Base-by-base conservation (phyloP, 2,329 filamentous ascomycete genomes). In the Exserohilum turcica region DNA sequence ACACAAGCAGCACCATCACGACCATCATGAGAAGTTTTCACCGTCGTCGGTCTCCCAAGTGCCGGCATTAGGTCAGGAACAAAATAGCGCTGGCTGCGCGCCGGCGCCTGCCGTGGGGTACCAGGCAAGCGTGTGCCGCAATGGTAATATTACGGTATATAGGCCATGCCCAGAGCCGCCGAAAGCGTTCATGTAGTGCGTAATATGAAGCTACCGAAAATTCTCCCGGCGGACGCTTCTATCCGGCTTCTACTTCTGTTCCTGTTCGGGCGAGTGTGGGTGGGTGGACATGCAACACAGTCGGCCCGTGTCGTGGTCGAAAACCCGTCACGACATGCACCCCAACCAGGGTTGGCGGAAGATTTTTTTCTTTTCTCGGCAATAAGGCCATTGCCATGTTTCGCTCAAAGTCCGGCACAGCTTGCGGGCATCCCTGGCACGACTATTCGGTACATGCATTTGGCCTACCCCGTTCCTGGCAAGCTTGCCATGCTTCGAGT, bases 401-500 rank as follows among this genome's bases (percentile, higher is more conserved):
- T 35, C 13, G 31, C 31, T 12, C 42, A 7, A 42, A 42, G 38
- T 31, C 38, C 31, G 31, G 32, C n/a, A 16, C 38, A 6, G 9
- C 8, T 10, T 29, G 39, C 16, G 39, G 12, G 7, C 42, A 43
- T 35, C 18, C 42, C 29, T 32, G 31, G 3, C 28, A 10, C n/a
- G 42, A 35, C 29, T 28, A 33, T 18, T 38, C 44, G 15, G 29
- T 15, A 16, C 35, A 31, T 7, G 36, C 28, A 48, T 28, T 24
- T 24, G 32, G 46, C 54, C 29, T 36, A 28, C 15, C 12, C 24
- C 24, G 47, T 27, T 16, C 37, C 43, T 27, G 24, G 47, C 47
- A 43, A 48, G 36, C 36, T 56, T 48, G 43, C 50, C 48, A 50
- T 43, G 52, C 40, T 49, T 55, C 35, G 13, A 39, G 21, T 29